Evolutionary conservation across 2,329 filamentous ascomycete species (phyloP), one percentile per base, ranked within the genome.

Genomic region (Thielaviopsis musarum): DNA sequence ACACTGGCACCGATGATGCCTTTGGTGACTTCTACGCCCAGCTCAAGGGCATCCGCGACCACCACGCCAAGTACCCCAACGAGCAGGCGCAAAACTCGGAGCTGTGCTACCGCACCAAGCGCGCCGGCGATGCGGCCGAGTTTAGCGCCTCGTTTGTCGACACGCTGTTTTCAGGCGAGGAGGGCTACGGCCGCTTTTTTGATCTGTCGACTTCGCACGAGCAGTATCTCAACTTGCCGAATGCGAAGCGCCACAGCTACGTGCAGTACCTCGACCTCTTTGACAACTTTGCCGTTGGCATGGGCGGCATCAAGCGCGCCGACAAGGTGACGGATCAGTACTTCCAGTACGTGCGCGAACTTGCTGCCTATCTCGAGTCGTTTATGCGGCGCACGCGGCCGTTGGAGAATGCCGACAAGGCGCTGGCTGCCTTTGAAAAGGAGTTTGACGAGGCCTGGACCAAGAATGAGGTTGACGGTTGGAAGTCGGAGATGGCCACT

Each of bases 51-150:
- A 86, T 95, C 67, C 93, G 90, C 67, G 83, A 87, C 54, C 94
- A 95, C 69, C 91, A 98, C 71, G 81, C 85, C 61, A 83, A 86
- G 66, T 96, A 98, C 67, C 91, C 91, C 1, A 94, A 95, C 72
- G 89, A 96, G 69, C 89, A 88, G 30, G 88, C 95, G 54, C 93
- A 98, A 71, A 96, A 97, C 66, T 82, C 95, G 15, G 94, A 98
- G 73, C 82, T 85, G 65, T 87, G 91, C 41, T 98, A 98, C 75
- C 89, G 90, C 70, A 79, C 73, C 53, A 78, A 83, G 67, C 81
- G 79, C 61, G 74, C 78, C 51, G 79, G 77, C 13, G 82, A 83
- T 52, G 84, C 85, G 64, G 80, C 82, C 56, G 60, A 59, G 41
- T 57, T 59, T 38, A 52, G 26, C 26, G 60, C 57, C 21, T 81